Evolutionary conservation across 768 basidiomycete genomes (phyloP).

Genomic region (Myochromella boudieri): DNA sequence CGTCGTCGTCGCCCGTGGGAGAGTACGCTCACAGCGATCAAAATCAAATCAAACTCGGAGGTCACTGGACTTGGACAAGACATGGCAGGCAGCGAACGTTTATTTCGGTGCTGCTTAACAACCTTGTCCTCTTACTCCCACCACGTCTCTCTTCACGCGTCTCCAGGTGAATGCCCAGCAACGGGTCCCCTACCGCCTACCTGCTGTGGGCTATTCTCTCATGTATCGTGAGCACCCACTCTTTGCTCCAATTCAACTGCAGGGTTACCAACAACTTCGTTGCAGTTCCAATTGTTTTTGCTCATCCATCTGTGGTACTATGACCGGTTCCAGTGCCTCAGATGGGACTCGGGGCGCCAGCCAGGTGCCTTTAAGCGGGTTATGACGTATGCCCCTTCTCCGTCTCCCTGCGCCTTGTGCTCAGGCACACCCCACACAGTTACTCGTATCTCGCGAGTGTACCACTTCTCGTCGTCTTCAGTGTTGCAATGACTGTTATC

Average conservation of each 20-base stretch:
- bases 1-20: no score
- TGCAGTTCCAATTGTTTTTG: conserved; percentile 69
- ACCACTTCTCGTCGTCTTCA: conserved; percentile 64
- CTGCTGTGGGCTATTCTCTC: conserved; percentile 77
- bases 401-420: conserved; percentile 5
- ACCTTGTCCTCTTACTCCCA: not conserved
- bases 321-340: conserved; percentile 72
- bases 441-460: conserved; percentile 80
- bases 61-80: no score
- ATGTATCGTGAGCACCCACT: conserved; percentile 54
- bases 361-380: conserved; percentile 85
- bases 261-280: no score
- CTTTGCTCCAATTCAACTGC: conserved; percentile 44
- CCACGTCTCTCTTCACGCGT: conserved; percentile 14
- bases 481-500: conserved; percentile 56
- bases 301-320: conserved; percentile 79
- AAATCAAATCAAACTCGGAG: no score
- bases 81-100: no score
- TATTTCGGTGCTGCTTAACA: conserved; percentile 1
- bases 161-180: conserved; percentile 54
- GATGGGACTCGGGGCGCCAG: conserved; percentile 74
- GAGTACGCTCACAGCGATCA: no score
- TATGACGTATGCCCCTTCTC: conserved; percentile 68
- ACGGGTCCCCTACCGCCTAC: conserved; percentile 72
- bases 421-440: conserved; percentile 30